phyloP scores from a whole-genome alignment of 305 asterid species.

The Lippia alba region DNA sequence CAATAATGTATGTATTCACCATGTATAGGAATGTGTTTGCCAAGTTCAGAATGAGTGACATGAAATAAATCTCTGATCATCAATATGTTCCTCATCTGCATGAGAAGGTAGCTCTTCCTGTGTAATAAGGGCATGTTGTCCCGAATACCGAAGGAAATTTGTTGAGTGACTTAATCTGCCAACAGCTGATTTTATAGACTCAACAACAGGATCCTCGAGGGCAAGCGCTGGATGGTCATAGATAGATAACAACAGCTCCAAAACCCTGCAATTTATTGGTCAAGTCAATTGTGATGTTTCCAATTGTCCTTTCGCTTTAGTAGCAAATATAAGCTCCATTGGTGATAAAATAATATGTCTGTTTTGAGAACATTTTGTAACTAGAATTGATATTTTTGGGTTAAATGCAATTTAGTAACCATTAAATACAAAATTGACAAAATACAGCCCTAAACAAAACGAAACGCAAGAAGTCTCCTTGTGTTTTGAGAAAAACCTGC shows the following conservation, averaged over 20 bases:
- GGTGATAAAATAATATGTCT: constrained; percentile 2
- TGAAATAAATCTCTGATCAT: constrained; percentile 79
- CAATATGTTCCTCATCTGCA: constrained; percentile 64
- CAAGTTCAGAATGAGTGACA: constrained; percentile 90
- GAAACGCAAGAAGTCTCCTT: too few relatives aligned
- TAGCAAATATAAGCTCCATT: too few relatives aligned
- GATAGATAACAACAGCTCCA: constrained; percentile 94
- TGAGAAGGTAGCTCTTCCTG: constrained; percentile 90
- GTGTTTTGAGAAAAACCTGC: too few relatives aligned
- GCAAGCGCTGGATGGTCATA: constrained; percentile 94
- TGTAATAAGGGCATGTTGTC: constrained; percentile 96
- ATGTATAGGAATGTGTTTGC: constrained; percentile 93
- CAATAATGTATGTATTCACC: constrained; percentile 96
- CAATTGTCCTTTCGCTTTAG: too few relatives aligned
- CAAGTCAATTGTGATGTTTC: too few relatives aligned
- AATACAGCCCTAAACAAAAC: too few relatives aligned
- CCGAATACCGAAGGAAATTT: constrained; percentile 81
- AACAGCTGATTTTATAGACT: constrained; percentile 76
- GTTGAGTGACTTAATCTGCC: constrained; percentile 86
- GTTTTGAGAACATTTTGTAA: too few relatives aligned
- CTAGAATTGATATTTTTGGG: too few relatives aligned
- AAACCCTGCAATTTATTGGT: constrained; percentile 58
- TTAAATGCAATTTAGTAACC: too few relatives aligned
- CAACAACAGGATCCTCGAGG: constrained; percentile 91
- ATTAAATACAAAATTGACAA: too few relatives aligned